Evolutionary conservation across 2,329 filamentous ascomycete species (phyloP).

Genomic region (Cryphonectria nitschkei): DNA sequence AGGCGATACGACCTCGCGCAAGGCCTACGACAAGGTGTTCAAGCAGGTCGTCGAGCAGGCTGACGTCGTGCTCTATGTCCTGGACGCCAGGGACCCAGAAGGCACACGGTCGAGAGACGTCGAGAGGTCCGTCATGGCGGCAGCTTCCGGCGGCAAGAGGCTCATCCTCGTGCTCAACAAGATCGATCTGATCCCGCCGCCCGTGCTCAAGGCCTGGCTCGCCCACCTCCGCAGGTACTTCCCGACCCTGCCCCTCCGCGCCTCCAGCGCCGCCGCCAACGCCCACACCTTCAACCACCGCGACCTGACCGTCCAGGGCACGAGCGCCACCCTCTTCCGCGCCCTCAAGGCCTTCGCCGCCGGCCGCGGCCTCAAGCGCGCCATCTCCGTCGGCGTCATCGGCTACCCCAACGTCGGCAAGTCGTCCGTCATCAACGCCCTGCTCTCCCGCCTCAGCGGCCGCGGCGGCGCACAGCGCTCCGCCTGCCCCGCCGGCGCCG

Average conservation of each 20-base stretch:
- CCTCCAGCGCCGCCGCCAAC: conserved; percentile 79
- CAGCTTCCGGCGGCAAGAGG: conserved; percentile 79
- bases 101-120: conserved; percentile 89
- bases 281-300: conserved; percentile 92
- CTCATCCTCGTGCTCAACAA: conserved; percentile 94
- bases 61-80: conserved; percentile 89
- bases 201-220: conserved; percentile 84
- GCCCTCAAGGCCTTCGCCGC: conserved; percentile 89
- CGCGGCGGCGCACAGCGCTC: conserved; percentile 57
- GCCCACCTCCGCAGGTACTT: conserved; percentile 84
- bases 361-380: conserved; percentile 81
- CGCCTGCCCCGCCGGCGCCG: conserved; percentile 85
- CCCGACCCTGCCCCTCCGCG: conserved; percentile 86
- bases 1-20: conserved; percentile 69
- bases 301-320: conserved; percentile 83
- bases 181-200: conserved; percentile 85
- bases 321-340: conserved; percentile 82
- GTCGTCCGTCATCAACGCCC: conserved; percentile 93
- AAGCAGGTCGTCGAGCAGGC: conserved; percentile 88
- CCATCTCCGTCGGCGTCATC: conserved; percentile 89
- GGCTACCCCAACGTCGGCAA: conserved; percentile 97
- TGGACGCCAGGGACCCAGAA: conserved; percentile 89
- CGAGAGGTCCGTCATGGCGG: conserved; percentile 89
- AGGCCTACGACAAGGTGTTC: conserved; percentile 94
- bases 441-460: conserved; percentile 75